Evolutionary conservation across 2,329 filamentous ascomycete genomes (phyloP).

Genomic region (Aspergillus sp.): DNA sequence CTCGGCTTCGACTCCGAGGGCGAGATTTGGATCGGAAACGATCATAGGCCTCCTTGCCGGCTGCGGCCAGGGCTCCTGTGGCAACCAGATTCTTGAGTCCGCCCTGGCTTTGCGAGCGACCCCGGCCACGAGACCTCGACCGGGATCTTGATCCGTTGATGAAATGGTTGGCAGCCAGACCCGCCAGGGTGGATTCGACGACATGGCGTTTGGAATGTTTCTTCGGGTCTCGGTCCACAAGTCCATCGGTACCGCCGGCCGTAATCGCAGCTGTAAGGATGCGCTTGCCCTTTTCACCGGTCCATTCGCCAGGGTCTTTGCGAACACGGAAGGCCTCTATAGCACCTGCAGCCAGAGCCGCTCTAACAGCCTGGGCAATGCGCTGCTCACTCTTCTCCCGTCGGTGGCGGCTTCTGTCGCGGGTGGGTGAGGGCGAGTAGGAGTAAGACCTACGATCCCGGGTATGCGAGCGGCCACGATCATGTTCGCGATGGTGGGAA

Average conservation of each 20-base stretch:
- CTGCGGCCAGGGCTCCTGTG: constrained; percentile 48
- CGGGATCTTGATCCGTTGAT: constrained; percentile 79
- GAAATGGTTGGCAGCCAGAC: constrained; percentile 80
- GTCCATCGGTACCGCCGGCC: constrained; percentile 81
- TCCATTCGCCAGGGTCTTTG: constrained; percentile 87
- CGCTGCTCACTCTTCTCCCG: constrained; percentile 59
- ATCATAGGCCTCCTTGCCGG: constrained; percentile 50
- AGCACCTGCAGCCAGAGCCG: constrained; percentile 84
- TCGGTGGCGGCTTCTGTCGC: constrained; percentile 55
- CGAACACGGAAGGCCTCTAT: constrained; percentile 89
- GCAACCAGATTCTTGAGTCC: constrained; percentile 47
- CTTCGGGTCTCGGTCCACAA: constrained; percentile 67
- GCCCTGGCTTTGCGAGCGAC: constrained; percentile 46
- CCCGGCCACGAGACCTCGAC: constrained; percentile 64
- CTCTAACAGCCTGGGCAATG: constrained; percentile 84
- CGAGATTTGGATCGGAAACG: constrained; percentile 47
- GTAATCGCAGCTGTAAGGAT: constrained; percentile 83
- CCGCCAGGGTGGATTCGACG: constrained; percentile 83
- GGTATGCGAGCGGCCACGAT: constrained; percentile 41
- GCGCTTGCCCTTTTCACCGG: constrained; percentile 86
- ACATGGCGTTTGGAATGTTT: constrained; percentile 79
- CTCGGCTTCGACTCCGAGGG: constrained; percentile 29
- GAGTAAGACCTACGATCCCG: constrained; percentile 50
- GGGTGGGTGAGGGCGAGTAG: constrained; percentile 52
- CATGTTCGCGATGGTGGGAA: constrained; percentile 52